phyloP scores from a whole-genome alignment of 306 rosid genomes.

The Cicer yamashitae region DNA sequence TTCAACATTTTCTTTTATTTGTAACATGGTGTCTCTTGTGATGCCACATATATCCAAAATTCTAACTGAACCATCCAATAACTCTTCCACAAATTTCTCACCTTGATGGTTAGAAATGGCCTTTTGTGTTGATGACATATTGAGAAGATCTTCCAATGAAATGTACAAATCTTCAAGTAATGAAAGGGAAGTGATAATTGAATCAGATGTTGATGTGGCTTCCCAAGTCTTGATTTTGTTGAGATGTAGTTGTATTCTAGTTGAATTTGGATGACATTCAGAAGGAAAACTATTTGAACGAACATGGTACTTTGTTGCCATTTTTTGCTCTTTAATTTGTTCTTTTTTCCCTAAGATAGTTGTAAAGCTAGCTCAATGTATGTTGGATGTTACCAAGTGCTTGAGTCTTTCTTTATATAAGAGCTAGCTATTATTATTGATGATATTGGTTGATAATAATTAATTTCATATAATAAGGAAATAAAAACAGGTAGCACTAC shows the following conservation, averaged over 20 bases:
- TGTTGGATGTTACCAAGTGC: conserved; percentile 19
- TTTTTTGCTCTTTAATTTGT: conserved; percentile 27
- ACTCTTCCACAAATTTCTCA: conserved; percentile 56
- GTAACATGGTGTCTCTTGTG: conserved; percentile 57
- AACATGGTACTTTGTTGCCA: conserved; percentile 55
- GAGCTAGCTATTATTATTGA: neutral
- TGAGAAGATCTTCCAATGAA: conserved; percentile 64
- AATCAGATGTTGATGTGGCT: conserved; percentile 45
- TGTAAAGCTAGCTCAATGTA: neutral
- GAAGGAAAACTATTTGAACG: conserved; percentile 76
- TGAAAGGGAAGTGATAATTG: conserved; percentile 49
- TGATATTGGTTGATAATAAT: neutral
- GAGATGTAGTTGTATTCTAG: conserved; percentile 59
- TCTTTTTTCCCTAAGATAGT: neutral
- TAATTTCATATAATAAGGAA: neutral
- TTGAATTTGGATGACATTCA: conserved; percentile 63
- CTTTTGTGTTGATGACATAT: conserved; percentile 64
- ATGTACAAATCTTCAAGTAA: conserved; percentile 63
- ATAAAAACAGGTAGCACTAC: neutral
- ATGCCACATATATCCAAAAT: conserved; percentile 71
- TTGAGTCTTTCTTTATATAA: conserved; percentile 38
- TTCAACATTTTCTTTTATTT: conserved; percentile 59
- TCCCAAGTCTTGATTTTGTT: conserved; percentile 55
- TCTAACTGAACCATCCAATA: conserved; percentile 68
- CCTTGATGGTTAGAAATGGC: conserved; percentile 49